phyloP scores from a whole-genome alignment of 345 rosid species.

The Populus simonii region DNA sequence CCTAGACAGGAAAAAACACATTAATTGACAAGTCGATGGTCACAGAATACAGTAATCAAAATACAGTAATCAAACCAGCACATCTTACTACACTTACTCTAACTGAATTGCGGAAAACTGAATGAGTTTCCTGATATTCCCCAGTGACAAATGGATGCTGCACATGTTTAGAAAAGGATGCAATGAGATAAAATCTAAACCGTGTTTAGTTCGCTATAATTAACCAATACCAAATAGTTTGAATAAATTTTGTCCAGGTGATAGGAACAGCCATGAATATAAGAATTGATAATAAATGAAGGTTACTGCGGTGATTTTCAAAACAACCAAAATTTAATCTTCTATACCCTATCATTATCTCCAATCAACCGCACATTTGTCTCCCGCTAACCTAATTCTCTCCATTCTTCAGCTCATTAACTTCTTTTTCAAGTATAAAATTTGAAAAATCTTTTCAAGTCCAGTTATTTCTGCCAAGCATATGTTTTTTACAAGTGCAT shows the following conservation, averaged over 20 bases:
- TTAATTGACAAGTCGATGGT: conserved; percentile 14
- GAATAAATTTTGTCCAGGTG: not conserved
- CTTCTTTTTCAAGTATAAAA: not conserved
- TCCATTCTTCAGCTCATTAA: not conserved
- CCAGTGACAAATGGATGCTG: conserved; percentile 37
- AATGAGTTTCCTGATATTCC: conserved; percentile 48
- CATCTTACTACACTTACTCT: conserved; percentile 39
- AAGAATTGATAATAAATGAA: not conserved
- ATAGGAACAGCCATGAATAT: not conserved
- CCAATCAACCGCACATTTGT: not conserved
- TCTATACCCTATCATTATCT: not conserved
- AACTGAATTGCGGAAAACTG: conserved; percentile 40
- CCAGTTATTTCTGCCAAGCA: not conserved
- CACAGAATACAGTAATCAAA: conserved; percentile 20
- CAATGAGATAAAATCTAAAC: not conserved
- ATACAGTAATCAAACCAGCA: conserved; percentile 13
- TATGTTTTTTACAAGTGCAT: not conserved
- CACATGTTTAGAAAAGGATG: conserved; percentile 22
- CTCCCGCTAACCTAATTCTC: not conserved
- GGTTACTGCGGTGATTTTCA: not conserved
- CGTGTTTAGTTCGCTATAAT: not conserved
- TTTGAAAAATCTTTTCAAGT: not conserved
- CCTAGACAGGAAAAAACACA: conserved; percentile 39
- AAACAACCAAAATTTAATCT: not conserved
- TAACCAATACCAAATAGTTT: not conserved